Evolutionary conservation across 495 filamentous ascomycete species (phyloP), one percentile per base, ranked within the genome.

Genomic region (Xylaria acuta): DNA sequence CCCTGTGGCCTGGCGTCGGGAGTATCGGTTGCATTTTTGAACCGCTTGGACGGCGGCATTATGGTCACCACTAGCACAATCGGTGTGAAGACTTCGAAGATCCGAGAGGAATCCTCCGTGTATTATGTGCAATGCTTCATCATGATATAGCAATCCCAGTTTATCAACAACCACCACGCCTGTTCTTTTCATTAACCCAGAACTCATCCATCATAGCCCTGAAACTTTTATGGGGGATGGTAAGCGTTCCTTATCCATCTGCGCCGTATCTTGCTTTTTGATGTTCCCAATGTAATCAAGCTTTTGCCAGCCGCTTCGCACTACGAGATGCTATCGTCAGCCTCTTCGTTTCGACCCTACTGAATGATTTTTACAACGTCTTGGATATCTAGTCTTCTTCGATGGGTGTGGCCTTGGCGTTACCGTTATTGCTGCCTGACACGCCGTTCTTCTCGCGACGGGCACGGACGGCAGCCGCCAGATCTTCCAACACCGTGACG

Each of bases 381-480:
- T 64, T 36, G 67, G 16, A 73, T 41, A 45, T 43, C 67, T 83
- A 85, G 40, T 86, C 84, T 73, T 85, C 83, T 73, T 86, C 84
- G 20, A 86, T 72, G 12, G 74, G 71, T 8, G 80, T 85, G 16
- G 81, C 76, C 73, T 81, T 79, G 51, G 67, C 36, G 20, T 64
- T 53, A 7, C 22, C 72, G 38, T 72, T 75, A 36, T 72, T 72
- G 67, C 74, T 75, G 65, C 76, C 78, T 2, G 74, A 51, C 3
- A 62, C 47, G 14, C 79, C 81, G 47, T 75, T 81, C 59, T 85
- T 74, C 78, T 83, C 80, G n/a, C 96, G 87, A 77, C 96, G 88
- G 38, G 89, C 90, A 43, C 90, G 88, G 49, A 98, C 92, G n/a
- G 92, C 92, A 32, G 91, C 91, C 12, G 96, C 97, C 5, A 99